Evolutionary conservation across 352 stramenopile species (phyloP), one percentile per base, ranked within the genome.

Genomic region (Pythium dissotocum): DNA sequence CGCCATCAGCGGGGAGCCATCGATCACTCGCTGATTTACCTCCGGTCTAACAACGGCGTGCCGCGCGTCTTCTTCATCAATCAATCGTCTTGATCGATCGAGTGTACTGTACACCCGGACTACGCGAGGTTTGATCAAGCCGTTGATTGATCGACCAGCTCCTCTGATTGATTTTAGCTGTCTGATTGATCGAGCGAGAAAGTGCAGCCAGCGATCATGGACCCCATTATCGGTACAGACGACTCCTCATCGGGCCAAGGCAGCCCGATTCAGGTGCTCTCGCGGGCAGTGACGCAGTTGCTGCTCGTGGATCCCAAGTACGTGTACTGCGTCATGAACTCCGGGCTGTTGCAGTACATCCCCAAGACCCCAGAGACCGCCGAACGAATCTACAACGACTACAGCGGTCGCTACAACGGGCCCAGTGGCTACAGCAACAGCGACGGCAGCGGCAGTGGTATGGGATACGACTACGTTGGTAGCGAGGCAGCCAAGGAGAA

Each of bases 301-400:
- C 30, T 83, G 44, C 32, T 59, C 13, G 61, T 72, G 21, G 82
- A 90, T 61, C 65, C 67, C 54, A 46, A 69, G 36, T 90, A 90
- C 64, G 77, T 77, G 36, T 56, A 79, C 36, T 90, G 82, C 69
- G 61, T 88, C 62, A 88, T 88, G 78, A 90, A 90, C 69, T 80
- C 80, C 26, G 82, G 82, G 38, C 75, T 90, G 55, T 88, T 90
- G 60, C 64, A 77, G 53, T 40, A 82, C 36, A 21, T 58, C 8
- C 24, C 46, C 36, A 36, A 61, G 46, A 56, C 36, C 8, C 7
- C 42, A 2, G 30, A 8, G 14, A 35, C 26, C 44, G 35, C 32
- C 24, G 32, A 28, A 5, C 48, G 38, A 16, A 18, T 30, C 32
- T n/a, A 38, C 55, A 44, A 40, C 28, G 38, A 33, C 24, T 30